A percentile compares a stretch with the other conserved stretches of the same genome.
Conservation (phyloP, 805 yeast genomes). For the Wilhelminamyces savonicus region DNA sequence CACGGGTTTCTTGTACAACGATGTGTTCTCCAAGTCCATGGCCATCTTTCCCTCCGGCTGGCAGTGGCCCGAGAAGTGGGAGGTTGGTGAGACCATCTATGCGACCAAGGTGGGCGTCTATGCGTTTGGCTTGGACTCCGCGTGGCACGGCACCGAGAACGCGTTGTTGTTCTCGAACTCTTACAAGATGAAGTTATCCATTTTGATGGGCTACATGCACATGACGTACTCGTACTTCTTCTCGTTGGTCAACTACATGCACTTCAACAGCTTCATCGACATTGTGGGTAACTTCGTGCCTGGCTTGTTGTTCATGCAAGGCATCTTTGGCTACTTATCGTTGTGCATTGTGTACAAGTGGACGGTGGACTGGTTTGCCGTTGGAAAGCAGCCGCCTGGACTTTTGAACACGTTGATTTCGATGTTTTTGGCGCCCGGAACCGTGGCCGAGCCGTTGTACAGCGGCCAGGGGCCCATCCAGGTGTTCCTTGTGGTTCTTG, state of each 20-base stretch:
- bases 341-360: slow-evolving; percentile 68
- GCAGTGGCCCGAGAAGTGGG: slow-evolving; percentile 54
- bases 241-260: slow-evolving; percentile 56
- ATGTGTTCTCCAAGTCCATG: slow-evolving; percentile 65
- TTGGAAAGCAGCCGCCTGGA: slow-evolving; percentile 63
- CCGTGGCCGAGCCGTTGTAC: slow-evolving; percentile 57
- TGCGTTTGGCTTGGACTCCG: slow-evolving; percentile 61
- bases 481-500: slow-evolving; percentile 48
- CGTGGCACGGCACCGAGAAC: slow-evolving; percentile 80
- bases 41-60: slow-evolving; percentile 65
- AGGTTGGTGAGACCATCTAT: slow-evolving; percentile 26
- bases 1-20: slow-evolving; percentile 70
- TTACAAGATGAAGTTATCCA: slow-evolving; percentile 71
- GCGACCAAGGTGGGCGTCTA: slow-evolving; percentile 50
- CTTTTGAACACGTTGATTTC: slow-evolving; percentile 68
- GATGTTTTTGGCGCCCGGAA: slow-evolving; percentile 73
- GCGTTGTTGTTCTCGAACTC: slow-evolving; percentile 64
- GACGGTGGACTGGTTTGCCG: slow-evolving; percentile 64
- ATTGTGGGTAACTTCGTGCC: slow-evolving; percentile 70
- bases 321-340: slow-evolving; percentile 67
- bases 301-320: slow-evolving; percentile 68
- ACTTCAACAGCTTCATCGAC: slow-evolving; percentile 55
- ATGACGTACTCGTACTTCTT: slow-evolving; percentile 68
- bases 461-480: slow-evolving; percentile 62
- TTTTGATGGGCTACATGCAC: slow-evolving; percentile 69